Conservation (phyloP, 2,329 filamentous ascomycete species). For the Aureobasidium sp. region DNA sequence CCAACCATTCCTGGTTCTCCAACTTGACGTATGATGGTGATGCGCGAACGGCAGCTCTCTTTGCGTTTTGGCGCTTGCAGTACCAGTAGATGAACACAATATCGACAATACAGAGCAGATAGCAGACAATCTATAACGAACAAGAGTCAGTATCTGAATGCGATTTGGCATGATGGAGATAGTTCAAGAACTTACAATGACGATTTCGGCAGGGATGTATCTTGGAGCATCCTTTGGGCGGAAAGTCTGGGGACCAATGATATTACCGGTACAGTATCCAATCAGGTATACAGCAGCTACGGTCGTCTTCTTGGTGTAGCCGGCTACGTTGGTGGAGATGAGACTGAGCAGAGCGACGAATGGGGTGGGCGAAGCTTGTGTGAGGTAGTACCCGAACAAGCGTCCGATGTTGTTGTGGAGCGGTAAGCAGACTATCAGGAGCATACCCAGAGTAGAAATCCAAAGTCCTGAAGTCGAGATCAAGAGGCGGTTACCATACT, state of each 20-base stretch:
- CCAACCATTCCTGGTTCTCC: conserved; percentile 20
- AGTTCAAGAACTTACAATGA: conserved; percentile 22
- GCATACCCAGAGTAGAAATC: conserved; percentile 48
- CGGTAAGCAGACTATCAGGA: conserved; percentile 56
- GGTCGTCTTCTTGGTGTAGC: conserved; percentile 61
- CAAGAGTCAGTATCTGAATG: neutral
- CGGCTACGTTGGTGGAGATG: conserved; percentile 46
- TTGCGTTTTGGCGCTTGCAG: conserved; percentile 49
- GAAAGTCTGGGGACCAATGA: conserved; percentile 33
- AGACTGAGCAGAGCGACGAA: conserved; percentile 56
- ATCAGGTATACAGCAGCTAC: conserved; percentile 51
- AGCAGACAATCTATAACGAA: conserved; percentile 41
- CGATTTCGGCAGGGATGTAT: conserved; percentile 37
- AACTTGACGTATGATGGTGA: conserved; percentile 30
- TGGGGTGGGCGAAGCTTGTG: conserved; percentile 48
- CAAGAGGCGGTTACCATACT: conserved; percentile 48
- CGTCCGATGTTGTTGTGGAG: conserved; percentile 48
- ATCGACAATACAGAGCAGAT: conserved; percentile 43
- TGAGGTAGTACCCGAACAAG: conserved; percentile 59
- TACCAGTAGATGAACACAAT: conserved; percentile 55
- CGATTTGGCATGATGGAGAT: no score
- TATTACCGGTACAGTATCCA: conserved; percentile 28
- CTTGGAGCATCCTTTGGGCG: conserved; percentile 22
- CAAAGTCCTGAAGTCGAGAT: conserved; percentile 45
- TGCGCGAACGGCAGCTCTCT: conserved; percentile 46